Evolutionary conservation across 805 yeast genomes (phyloP).

Genomic region (Teunomyces stri): DNA sequence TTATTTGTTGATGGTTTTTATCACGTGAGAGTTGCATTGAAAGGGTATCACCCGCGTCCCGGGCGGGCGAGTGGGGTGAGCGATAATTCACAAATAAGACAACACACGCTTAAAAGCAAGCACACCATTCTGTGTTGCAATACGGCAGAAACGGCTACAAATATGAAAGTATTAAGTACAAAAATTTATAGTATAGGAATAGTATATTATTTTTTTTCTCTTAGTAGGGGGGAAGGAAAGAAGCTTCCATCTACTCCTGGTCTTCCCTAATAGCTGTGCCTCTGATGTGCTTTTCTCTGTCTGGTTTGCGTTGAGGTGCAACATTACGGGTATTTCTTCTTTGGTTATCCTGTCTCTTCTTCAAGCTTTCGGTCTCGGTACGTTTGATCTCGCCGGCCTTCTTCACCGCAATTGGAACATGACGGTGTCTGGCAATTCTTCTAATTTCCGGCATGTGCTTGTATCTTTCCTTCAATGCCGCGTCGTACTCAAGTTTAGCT

Average conservation of each 20-base stretch:
- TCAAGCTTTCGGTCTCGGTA: constrained; percentile 67
- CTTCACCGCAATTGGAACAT: constrained; percentile 82
- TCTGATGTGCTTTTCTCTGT: constrained; percentile 83
- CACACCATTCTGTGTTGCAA: neutral
- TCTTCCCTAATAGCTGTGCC: constrained; percentile 68
- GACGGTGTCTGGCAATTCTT: constrained; percentile 88
- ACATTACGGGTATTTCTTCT: constrained; percentile 74
- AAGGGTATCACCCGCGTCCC: neutral
- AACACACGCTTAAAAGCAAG: neutral
- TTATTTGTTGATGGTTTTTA: constrained; percentile 1
- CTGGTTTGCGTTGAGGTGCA: constrained; percentile 56
- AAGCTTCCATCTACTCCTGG: neutral
- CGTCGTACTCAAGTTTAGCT: constrained; percentile 84
- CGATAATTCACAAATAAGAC: neutral
- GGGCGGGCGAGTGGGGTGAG: constrained; percentile 1
- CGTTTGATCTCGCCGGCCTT: constrained; percentile 85
- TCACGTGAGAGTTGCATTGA: neutral
- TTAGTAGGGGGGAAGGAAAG: neutral
- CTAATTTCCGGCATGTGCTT: constrained; percentile 95
- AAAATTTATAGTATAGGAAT: neutral
- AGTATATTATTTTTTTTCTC: neutral
- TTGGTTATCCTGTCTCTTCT: constrained; percentile 79
- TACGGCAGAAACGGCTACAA: constrained; percentile 1
- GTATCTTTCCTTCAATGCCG: constrained; percentile 86
- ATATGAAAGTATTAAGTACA: neutral